A percentile compares a stretch with the other conserved stretches of the same genome.
These are phyloP conservation scores for Brassica rapa DNA, from an alignment of 345 rosid genomes.

Conservation along the genomic window DNA sequence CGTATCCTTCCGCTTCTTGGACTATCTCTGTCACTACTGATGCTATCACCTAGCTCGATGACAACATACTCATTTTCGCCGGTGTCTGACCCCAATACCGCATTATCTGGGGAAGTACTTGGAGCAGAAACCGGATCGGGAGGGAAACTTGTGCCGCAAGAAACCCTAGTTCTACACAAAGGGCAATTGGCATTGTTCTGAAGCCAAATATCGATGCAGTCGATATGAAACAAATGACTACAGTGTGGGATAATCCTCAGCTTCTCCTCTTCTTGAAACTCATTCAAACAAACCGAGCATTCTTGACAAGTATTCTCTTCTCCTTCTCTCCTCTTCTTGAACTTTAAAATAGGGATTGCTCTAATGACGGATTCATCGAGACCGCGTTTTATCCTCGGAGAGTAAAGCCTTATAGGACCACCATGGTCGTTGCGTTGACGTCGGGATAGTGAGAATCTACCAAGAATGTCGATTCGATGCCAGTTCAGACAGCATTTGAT, in stretches of 20 bases:
- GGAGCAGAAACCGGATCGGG: slow-evolving; percentile 48
- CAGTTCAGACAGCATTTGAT: slow-evolving; percentile 92
- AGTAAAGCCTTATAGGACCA: slow-evolving; percentile 49
- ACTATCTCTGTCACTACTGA: neutral
- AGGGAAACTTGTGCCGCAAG: slow-evolving; percentile 45
- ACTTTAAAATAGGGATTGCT: slow-evolving; percentile 77
- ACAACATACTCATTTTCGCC: slow-evolving; percentile 68
- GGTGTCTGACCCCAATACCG: slow-evolving; percentile 42
- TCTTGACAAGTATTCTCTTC: slow-evolving; percentile 62
- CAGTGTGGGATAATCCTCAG: slow-evolving; percentile 76
- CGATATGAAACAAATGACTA: slow-evolving; percentile 86
- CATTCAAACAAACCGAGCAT: slow-evolving; percentile 86
- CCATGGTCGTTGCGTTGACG: slow-evolving; percentile 51
- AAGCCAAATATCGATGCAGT: slow-evolving; percentile 94
- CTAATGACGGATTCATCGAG: slow-evolving; percentile 78
- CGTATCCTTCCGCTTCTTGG: slow-evolving; percentile 40
- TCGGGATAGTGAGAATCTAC: slow-evolving; percentile 63
- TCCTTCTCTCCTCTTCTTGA: slow-evolving; percentile 51
- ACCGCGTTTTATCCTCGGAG: slow-evolving; percentile 61
- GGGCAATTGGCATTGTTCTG: slow-evolving; percentile 91
- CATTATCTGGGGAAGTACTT: slow-evolving; percentile 25
- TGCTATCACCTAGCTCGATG: slow-evolving; percentile 61
- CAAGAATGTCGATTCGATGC: slow-evolving; percentile 66
- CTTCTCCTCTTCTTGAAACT: slow-evolving; percentile 89
- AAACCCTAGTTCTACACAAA: slow-evolving; percentile 81